phyloP scores from a whole-genome alignment of 495 filamentous ascomycete species.

The Pyrenula aspistea region DNA sequence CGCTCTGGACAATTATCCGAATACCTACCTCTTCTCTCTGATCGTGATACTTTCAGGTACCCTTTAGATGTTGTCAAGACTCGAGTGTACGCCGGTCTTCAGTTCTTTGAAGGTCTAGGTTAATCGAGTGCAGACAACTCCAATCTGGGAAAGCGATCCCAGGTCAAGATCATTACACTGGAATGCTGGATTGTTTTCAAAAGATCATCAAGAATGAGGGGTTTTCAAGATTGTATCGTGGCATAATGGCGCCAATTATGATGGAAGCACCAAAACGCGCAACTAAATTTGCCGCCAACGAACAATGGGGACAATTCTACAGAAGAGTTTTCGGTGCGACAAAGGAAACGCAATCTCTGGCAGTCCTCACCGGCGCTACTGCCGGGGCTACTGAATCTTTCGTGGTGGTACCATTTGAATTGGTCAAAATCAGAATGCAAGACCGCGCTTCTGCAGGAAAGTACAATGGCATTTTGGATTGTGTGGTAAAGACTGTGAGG shows the following conservation, averaged over 20 bases:
- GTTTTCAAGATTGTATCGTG: slow-evolving; percentile 82
- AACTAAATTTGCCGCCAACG: slow-evolving; percentile 97
- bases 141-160: slow-evolving; percentile 53
- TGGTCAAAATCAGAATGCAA: slow-evolving; percentile 93
- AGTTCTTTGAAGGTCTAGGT: neutral
- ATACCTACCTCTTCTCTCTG: slow-evolving; percentile 3
- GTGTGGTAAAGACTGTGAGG: slow-evolving; percentile 70
- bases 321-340: slow-evolving; percentile 65
- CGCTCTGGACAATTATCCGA: too few species aligned
- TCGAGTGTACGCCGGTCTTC: slow-evolving; percentile 58
- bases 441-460: slow-evolving; percentile 89
- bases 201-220: slow-evolving; percentile 95
- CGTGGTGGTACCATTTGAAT: slow-evolving; percentile 88
- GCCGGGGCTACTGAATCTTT: slow-evolving; percentile 94
- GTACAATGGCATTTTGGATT: slow-evolving; percentile 90
- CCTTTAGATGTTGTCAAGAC: slow-evolving; percentile 98
- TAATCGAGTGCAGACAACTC: slow-evolving; percentile 52
- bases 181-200: slow-evolving; percentile 93
- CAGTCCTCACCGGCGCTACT: slow-evolving; percentile 82
- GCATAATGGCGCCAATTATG: slow-evolving; percentile 88
- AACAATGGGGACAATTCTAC: slow-evolving; percentile 92
- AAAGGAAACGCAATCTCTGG: slow-evolving; percentile 83
- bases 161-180: slow-evolving; percentile 75
- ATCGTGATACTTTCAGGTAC: slow-evolving; percentile 50
- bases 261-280: slow-evolving; percentile 99